A percentile compares a stretch with the other conserved stretches of the same genome.
These are phyloP conservation scores for Phlebiopsis gigantea DNA, from an alignment of 768 basidiomycete species.

Conservation along the genomic window DNA sequence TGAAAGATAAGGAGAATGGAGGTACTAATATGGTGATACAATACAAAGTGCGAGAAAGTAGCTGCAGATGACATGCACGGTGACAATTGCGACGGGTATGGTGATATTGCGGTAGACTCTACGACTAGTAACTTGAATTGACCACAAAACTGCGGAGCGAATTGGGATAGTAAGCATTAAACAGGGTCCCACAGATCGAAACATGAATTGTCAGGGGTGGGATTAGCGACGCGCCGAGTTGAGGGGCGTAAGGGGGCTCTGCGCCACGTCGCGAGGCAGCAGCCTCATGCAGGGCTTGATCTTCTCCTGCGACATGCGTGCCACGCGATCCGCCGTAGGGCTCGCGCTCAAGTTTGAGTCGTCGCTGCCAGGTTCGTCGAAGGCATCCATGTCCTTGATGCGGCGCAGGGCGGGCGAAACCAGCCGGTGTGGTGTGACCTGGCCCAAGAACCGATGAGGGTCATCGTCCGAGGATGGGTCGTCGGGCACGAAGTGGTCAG, in stretches of 20 bases:
- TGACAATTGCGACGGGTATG: too few species aligned
- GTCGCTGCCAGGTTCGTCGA: slow-evolving; percentile 41
- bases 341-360: slow-evolving; percentile 40
- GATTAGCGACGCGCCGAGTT: neutral
- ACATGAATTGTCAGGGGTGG: too few species aligned
- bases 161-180: too few species aligned
- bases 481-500: slow-evolving; percentile 16
- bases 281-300: neutral
- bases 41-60: too few species aligned
- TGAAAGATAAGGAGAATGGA: too few species aligned
- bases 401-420: slow-evolving; percentile 55
- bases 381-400: slow-evolving; percentile 17
- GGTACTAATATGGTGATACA: too few species aligned
- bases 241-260: neutral
- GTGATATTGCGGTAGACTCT: too few species aligned
- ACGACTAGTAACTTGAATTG: too few species aligned
- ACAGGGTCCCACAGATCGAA: too few species aligned
- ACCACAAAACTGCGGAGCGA: too few species aligned
- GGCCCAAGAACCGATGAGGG: slow-evolving; percentile 41
- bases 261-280: neutral
- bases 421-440: slow-evolving; percentile 66
- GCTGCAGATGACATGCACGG: too few species aligned
- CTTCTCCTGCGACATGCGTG: slow-evolving; percentile 12
- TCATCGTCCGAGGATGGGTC: slow-evolving; percentile 61
- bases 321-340: slow-evolving; percentile 37